Conservation (phyloP, 305 asterid species). For the Fraxinus latifolia region DNA sequence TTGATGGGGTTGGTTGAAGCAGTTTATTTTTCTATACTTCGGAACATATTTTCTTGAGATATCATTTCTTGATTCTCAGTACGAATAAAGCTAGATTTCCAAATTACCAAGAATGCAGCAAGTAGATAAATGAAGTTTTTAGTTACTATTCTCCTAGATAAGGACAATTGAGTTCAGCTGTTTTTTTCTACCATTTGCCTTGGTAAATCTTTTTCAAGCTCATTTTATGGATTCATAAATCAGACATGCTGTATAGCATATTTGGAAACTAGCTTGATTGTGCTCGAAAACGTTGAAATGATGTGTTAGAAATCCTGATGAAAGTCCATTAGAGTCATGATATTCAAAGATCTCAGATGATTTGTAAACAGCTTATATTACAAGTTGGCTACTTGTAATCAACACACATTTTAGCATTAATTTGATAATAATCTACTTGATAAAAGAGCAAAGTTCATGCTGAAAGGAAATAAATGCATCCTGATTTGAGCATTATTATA, state of each 20-base stretch:
- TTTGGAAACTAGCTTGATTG: neutral
- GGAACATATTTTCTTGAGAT: neutral
- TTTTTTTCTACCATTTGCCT: neutral
- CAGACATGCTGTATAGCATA: neutral
- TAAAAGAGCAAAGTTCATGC: neutral
- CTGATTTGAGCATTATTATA: neutral
- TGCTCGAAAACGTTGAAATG: neutral
- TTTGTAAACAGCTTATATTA: neutral
- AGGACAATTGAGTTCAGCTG: neutral
- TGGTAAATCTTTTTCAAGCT: conserved; percentile 6
- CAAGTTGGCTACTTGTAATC: neutral
- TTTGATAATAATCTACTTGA: neutral
- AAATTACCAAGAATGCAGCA: neutral
- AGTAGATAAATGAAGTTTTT: conserved; percentile 5
- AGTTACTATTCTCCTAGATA: neutral
- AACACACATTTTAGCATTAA: neutral
- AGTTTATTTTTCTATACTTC: conserved; percentile 10
- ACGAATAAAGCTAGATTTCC: neutral
- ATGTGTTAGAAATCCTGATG: neutral
- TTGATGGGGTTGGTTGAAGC: conserved; percentile 55
- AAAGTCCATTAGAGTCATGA: neutral
- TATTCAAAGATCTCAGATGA: neutral
- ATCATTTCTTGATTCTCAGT: neutral
- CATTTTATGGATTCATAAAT: neutral
- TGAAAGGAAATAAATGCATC: neutral